Percentiles rank a stretch among this genome's conserved stretches.
phyloP scores from a whole-genome alignment of 768 basidiomycete genomes.

The Chalciporus sphaerocephalus region DNA sequence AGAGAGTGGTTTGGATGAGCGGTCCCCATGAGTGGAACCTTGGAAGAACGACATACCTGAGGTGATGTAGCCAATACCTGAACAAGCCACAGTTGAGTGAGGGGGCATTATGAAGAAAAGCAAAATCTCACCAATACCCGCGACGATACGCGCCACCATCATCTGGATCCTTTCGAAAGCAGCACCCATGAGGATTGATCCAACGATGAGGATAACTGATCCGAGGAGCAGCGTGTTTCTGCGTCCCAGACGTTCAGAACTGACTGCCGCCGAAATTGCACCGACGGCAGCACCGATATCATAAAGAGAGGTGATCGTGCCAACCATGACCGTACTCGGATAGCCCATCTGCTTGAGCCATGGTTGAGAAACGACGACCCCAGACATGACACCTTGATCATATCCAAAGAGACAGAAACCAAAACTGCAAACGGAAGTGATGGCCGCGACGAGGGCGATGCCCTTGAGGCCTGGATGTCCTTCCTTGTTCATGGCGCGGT shows the following conservation, averaged over 20 bases:
- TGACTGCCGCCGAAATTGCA: constrained; percentile 12
- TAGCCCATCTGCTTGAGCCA: constrained; percentile 15
- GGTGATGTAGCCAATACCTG: constrained; percentile 13
- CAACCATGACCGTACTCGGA: constrained; percentile 14
- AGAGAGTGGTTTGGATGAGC: background rate
- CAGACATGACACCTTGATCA: constrained; percentile 18
- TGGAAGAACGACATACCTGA: background rate
- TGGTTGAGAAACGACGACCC: constrained; percentile 9
- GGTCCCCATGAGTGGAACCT: background rate
- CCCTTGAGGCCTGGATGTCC: constrained; percentile 11
- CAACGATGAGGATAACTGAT: constrained; percentile 5
- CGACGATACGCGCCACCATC: constrained; percentile 11
- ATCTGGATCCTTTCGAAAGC: constrained; percentile 11
- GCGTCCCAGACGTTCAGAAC: constrained; percentile 11
- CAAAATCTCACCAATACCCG: constrained; percentile 5
- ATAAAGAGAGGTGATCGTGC: constrained; percentile 15
- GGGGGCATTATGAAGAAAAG: background rate
- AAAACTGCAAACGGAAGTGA: constrained; percentile 15
- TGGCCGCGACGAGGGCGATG: constrained; percentile 9
- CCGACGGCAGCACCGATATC: constrained; percentile 14
- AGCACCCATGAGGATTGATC: constrained; percentile 12
- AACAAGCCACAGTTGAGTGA: background rate
- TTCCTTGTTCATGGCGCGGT: constrained; percentile 7
- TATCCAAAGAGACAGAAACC: constrained; percentile 17
- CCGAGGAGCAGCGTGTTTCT: constrained; percentile 11